phyloP scores from a whole-genome alignment of 2,329 filamentous ascomycete genomes.

The Pyrenochaeta sp. region DNA sequence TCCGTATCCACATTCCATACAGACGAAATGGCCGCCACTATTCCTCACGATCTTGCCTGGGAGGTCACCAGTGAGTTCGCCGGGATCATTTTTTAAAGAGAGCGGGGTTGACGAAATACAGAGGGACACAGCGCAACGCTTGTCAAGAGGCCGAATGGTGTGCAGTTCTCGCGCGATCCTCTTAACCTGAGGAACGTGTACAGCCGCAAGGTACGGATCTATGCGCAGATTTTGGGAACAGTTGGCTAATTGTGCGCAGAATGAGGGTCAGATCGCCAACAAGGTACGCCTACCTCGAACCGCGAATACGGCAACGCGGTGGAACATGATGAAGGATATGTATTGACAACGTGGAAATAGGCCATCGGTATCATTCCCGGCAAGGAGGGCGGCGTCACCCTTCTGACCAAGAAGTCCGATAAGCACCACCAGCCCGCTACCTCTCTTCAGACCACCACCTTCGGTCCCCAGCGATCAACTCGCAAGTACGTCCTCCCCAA shows the following conservation, averaged over 20 bases:
- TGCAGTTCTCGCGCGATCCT: slow-evolving; percentile 92
- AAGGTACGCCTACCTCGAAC: slow-evolving; percentile 69
- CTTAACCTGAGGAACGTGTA: slow-evolving; percentile 93
- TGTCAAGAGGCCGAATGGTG: slow-evolving; percentile 87
- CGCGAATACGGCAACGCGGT: slow-evolving; percentile 12
- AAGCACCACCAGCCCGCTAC: slow-evolving; percentile 77
- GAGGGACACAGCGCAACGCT: slow-evolving; percentile 90
- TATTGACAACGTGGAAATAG: slow-evolving; percentile 54
- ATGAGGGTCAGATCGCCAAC: slow-evolving; percentile 91
- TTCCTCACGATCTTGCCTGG: slow-evolving; percentile 94
- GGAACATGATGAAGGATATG: neutral
- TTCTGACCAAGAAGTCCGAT: slow-evolving; percentile 85
- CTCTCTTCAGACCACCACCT: slow-evolving; percentile 70
- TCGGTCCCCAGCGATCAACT: slow-evolving; percentile 75
- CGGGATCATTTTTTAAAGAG: slow-evolving; percentile 1
- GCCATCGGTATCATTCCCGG: slow-evolving; percentile 80
- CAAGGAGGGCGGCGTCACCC: slow-evolving; percentile 80
- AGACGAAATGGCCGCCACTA: slow-evolving; percentile 62
- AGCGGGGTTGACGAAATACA: slow-evolving; percentile 52
- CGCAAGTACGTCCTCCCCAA: slow-evolving; percentile 73
- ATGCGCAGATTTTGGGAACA: slow-evolving; percentile 4
- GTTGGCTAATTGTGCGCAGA: slow-evolving; percentile 60
- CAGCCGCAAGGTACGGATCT: slow-evolving; percentile 77
- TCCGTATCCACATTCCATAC: slow-evolving; percentile 40
- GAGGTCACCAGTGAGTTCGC: slow-evolving; percentile 85